Evolutionary conservation across 2,329 filamentous ascomycete genomes (phyloP).

Genomic region (Aspergillus sp.): DNA sequence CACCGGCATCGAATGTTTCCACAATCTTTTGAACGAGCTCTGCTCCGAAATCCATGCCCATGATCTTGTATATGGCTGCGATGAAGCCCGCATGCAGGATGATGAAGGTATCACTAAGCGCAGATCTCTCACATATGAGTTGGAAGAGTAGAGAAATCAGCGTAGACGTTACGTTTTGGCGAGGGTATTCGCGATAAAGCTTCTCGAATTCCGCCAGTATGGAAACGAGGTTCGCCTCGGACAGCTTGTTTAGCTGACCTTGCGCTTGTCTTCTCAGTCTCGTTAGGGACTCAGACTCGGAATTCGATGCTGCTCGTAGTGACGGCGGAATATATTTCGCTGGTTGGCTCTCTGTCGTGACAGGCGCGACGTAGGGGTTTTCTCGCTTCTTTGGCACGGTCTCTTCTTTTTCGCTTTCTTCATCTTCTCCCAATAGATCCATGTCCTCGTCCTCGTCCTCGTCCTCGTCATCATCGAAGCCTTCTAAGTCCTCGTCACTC

Average conservation of each 20-base stretch:
- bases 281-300: conserved; percentile 65
- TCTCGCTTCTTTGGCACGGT: conserved; percentile 59
- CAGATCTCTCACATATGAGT: conserved; percentile 76
- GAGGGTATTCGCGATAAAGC: conserved; percentile 77
- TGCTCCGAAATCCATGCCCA: conserved; percentile 87
- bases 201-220: conserved; percentile 81
- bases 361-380: conserved; percentile 85
- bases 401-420: conserved; percentile 42
- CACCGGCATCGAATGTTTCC: conserved; percentile 68
- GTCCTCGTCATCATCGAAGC: conserved; percentile 23
- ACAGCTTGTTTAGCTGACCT: conserved; percentile 87
- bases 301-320: conserved; percentile 62
- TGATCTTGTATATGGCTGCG: conserved; percentile 79
- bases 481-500: conserved; percentile 29
- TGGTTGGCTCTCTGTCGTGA: conserved; percentile 44
- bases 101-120: conserved; percentile 81
- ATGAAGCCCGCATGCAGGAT: conserved; percentile 89
- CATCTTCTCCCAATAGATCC: conserved; percentile 27
- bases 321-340: conserved; percentile 89
- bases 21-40: conserved; percentile 79
- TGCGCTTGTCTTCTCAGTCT: conserved; percentile 78
- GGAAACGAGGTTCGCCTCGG: conserved; percentile 82
- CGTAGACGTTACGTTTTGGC: conserved; percentile 83
- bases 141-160: conserved; percentile 75
- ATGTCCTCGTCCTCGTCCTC: conserved; percentile 16